Evolutionary conservation across 1,284 basidiomycete genomes (phyloP).

Genomic region (Puccinia horiana): DNA sequence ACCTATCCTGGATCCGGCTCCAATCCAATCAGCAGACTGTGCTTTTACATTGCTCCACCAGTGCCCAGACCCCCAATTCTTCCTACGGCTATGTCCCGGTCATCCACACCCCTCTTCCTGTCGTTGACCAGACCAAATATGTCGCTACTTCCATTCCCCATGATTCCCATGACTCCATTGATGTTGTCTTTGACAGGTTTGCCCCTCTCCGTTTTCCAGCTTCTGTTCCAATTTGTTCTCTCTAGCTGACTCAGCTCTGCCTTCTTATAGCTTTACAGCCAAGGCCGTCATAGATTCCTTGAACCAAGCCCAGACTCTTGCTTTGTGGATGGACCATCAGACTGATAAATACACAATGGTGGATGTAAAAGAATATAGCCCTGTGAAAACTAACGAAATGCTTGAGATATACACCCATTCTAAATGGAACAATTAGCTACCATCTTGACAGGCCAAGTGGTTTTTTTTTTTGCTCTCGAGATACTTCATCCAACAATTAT

Average conservation of each 20-base stretch:
- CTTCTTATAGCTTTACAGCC: constrained; percentile 19
- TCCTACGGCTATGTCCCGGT: constrained; percentile 58
- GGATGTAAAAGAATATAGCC: constrained; percentile 17
- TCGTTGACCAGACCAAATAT: constrained; percentile 64
- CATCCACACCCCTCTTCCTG: constrained; percentile 66
- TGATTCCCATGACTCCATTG: constrained; percentile 20
- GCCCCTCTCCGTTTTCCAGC: too few species aligned
- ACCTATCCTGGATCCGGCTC: constrained; percentile 16
- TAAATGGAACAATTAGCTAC: constrained; percentile 21
- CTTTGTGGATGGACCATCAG: background rate
- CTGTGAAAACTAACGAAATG: constrained; percentile 10
- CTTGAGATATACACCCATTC: constrained; percentile 21
- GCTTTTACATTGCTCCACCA: background rate
- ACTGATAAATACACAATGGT: constrained; percentile 3
- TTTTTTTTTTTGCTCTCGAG: background rate
- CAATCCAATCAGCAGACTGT: constrained; percentile 4
- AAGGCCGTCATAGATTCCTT: constrained; percentile 12
- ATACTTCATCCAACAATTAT: background rate
- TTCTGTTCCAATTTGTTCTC: too few species aligned
- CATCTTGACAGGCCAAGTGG: background rate
- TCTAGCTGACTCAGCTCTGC: too few species aligned
- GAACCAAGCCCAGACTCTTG: background rate
- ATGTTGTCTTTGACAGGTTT: constrained; percentile 45
- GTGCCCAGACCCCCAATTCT: background rate
- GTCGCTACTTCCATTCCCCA: constrained; percentile 57